Base-by-base conservation (phyloP, 148 eudicot species). In the Agrostemma githago region DNA sequence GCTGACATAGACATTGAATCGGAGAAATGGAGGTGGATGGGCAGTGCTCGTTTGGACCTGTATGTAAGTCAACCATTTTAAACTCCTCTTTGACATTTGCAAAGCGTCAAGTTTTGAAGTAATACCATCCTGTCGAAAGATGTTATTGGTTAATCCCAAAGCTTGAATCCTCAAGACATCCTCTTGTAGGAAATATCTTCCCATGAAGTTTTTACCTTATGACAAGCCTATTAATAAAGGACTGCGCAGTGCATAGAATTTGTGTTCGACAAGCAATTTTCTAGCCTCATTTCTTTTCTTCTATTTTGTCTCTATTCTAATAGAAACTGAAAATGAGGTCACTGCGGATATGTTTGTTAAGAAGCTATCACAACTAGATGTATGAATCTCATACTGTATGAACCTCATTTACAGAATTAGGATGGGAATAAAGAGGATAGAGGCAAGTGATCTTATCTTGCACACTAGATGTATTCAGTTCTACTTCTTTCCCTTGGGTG, bases 21-120 rank as follows among this genome's bases (percentile, higher is more conserved):
- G 34, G 98, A 94, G 87, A 88, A 88, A 79, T 92, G 88, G 80
- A 88, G 98, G 82, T 95, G 97, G 97, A 88, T 95, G 97, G 98
- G 98, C 63, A 87, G 90, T 84, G 90, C 91, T 79, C 97, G 97
- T 37, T 19, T 92, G 17, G 97, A 95, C 72, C 71, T 90, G 77
- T 95, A 95, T 83, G 98, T 92, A 82, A 82, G 96, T 78, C 63
- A 0, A 41, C 17, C 54, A 48, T 48, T 39, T 39, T 70, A 2
- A 70, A 48, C 42, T 51, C 41, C 19, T 70, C 9, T 51, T 53
- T 70, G 58, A 44, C 6, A 40, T 9, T 40, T 66, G 8, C 20
- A 42, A 8, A n/a, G 17, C 12, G 17, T 10, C 34, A 17, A 42
- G 70, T n/a, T 67, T 67, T 62, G 2, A 17, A 3, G 40, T 63